Conservation (phyloP, 805 yeast species). For the Pichia heedii region DNA sequence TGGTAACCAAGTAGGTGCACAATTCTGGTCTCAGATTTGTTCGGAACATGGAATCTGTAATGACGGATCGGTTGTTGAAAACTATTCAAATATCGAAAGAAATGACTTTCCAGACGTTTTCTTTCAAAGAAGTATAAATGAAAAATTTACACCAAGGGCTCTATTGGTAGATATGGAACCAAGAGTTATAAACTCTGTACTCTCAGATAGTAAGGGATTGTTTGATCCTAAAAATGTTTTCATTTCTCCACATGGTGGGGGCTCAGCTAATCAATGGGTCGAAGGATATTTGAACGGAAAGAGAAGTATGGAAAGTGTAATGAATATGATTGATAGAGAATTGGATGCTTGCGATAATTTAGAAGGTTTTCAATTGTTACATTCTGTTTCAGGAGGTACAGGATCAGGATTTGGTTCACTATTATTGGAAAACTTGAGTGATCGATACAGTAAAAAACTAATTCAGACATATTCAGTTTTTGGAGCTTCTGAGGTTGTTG, state of each 20-base stretch:
- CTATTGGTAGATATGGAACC: slow-evolving; percentile 85
- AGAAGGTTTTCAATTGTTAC: slow-evolving; percentile 85
- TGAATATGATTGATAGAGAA: slow-evolving; percentile 82
- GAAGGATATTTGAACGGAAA: slow-evolving; percentile 77
- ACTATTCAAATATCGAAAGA: slow-evolving; percentile 15
- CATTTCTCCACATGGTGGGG: slow-evolving; percentile 71
- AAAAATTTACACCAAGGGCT: slow-evolving; percentile 83
- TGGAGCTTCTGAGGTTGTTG: slow-evolving; percentile 91
- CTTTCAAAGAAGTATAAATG: slow-evolving; percentile 60
- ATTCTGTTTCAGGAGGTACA: slow-evolving; percentile 97
- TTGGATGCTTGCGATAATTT: slow-evolving; percentile 82
- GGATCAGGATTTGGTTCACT: slow-evolving; percentile 82
- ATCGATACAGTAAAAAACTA: slow-evolving; percentile 74
- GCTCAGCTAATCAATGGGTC: slow-evolving; percentile 97
- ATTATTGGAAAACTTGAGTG: slow-evolving; percentile 67
- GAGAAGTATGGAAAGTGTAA: slow-evolving; percentile 56
- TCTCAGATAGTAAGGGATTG: slow-evolving; percentile 29
- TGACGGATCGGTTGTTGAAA: slow-evolving; percentile 28
- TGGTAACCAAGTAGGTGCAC: slow-evolving; percentile 91
- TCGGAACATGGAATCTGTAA: slow-evolving; percentile 67
- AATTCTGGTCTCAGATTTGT: slow-evolving; percentile 87
- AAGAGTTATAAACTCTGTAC: slow-evolving; percentile 62
- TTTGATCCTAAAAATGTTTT: slow-evolving; percentile 80
- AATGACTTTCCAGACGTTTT: slow-evolving; percentile 78
- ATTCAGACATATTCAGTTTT: slow-evolving; percentile 81